These are phyloP conservation scores for Stipa capillata DNA, from an alignment of 176 grass and related monocot species.

Conservation along the genomic window DNA sequence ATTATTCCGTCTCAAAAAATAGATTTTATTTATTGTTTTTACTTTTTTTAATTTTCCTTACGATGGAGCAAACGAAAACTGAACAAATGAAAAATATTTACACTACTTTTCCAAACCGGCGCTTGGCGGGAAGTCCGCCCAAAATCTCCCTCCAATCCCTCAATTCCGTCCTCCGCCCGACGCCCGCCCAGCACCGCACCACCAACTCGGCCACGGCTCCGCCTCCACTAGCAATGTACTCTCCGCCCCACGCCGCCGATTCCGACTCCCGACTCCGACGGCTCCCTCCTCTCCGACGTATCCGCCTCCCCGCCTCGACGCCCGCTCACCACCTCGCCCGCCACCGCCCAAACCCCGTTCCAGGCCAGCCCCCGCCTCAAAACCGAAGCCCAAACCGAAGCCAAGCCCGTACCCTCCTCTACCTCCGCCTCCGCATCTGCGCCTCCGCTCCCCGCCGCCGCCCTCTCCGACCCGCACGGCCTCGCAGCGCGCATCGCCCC, in stretches of 20 bases:
- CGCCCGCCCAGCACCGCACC: not conserved
- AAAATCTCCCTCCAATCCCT: conserved; percentile 8
- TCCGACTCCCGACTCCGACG: conserved; percentile 80
- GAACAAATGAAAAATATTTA: no score
- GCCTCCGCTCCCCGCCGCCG: conserved; percentile 18
- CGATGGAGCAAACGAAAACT: no score
- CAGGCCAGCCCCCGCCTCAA: conserved; percentile 11
- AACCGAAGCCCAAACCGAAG: conserved; percentile 35
- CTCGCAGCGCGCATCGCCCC: conserved; percentile 37
- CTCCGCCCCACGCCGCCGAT: conserved; percentile 20
- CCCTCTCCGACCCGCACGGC: conserved; percentile 51
- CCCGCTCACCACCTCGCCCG: conserved; percentile 13
- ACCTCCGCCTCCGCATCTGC: not conserved
- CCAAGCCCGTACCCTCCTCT: not conserved
- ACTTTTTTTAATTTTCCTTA: no score
- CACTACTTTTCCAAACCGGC: not conserved
- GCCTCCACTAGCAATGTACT: conserved; percentile 9
- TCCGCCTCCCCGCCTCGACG: conserved; percentile 53
- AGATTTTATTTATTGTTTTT: no score
- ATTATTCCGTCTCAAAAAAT: no score
- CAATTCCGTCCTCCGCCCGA: not conserved
- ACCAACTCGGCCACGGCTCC: not conserved
- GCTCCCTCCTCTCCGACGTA: conserved; percentile 55
- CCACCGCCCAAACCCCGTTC: conserved; percentile 13
- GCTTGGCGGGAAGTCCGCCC: conserved; percentile 34